These are phyloP conservation scores for Stylosanthes scabra DNA, from an alignment of 331 rosid species.

Conservation along the genomic window DNA sequence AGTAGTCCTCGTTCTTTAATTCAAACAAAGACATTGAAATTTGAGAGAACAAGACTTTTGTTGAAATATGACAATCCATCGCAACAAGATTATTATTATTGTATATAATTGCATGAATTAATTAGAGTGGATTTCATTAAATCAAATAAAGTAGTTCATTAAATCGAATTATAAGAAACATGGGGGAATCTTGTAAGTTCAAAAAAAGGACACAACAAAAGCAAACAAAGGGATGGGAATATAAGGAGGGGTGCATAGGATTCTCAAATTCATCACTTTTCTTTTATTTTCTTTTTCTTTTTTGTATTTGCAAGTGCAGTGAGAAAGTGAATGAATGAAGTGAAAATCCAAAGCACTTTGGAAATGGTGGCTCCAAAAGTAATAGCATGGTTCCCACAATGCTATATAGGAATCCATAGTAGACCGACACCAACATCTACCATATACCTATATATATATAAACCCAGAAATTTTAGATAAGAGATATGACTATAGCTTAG, in stretches of 20 bases:
- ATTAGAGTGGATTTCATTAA: too few species aligned
- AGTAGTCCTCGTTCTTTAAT: too few species aligned
- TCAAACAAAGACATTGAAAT: too few species aligned
- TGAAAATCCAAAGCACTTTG: constrained; percentile 50
- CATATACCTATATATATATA: constrained; percentile 6
- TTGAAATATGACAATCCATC: too few species aligned
- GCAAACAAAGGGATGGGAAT: constrained; percentile 43
- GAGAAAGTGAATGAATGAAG: constrained; percentile 52
- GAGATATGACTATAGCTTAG: neutral
- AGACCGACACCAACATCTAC: constrained; percentile 53
- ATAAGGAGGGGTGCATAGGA: constrained; percentile 68
- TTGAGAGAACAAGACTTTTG: too few species aligned
- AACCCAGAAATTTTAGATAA: constrained; percentile 45
- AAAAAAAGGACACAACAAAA: constrained; percentile 1
- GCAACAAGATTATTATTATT: too few species aligned
- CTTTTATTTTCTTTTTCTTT: neutral
- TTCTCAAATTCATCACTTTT: constrained; percentile 47
- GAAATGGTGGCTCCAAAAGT: constrained; percentile 54
- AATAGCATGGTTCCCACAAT: constrained; percentile 60
- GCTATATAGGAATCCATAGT: constrained; percentile 75
- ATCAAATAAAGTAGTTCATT: too few species aligned
- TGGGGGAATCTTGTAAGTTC: too few species aligned
- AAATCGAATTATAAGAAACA: too few species aligned
- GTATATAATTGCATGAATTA: too few species aligned
- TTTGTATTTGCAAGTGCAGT: constrained; percentile 55